phyloP scores from a whole-genome alignment of 2,329 filamentous ascomycete genomes.

The Colletotrichum chlorophyti region DNA sequence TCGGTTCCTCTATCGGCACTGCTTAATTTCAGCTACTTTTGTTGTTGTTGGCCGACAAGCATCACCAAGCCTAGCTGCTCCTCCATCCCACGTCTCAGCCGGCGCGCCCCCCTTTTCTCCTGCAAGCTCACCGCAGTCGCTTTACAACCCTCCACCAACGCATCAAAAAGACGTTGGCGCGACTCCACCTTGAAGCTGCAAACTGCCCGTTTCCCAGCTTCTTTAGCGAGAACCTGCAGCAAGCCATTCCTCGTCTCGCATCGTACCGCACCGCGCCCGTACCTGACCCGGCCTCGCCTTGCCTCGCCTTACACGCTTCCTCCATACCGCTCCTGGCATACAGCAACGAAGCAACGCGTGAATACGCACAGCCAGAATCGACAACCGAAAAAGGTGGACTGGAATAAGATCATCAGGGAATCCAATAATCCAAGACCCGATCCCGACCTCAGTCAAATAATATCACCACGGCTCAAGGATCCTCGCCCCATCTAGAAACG shows the following conservation, averaged over 20 bases:
- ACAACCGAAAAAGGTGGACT: not conserved
- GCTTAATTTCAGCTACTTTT: not conserved
- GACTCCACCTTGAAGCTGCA: constrained; percentile 23
- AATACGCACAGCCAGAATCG: no score
- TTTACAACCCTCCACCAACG: constrained; percentile 2
- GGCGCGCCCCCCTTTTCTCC: constrained; percentile 15
- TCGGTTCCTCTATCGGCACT: not conserved
- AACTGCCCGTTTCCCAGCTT: constrained; percentile 16
- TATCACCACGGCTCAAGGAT: constrained; percentile 13
- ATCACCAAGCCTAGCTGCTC: constrained; percentile 2
- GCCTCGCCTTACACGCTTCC: not conserved
- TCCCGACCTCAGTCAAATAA: constrained; percentile 21
- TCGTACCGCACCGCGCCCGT: not conserved
- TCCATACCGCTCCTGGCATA: constrained; percentile 5
- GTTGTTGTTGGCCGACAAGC: not conserved
- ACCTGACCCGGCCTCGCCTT: not conserved
- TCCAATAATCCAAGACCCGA: constrained; percentile 25
- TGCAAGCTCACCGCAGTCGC: constrained; percentile 25
- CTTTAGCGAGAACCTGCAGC: constrained; percentile 25
- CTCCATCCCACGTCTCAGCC: not conserved
- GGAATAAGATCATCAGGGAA: not conserved
- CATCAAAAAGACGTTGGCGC: constrained; percentile 1
- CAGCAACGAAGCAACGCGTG: not conserved
- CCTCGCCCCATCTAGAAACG: constrained; percentile 6
- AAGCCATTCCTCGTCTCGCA: constrained; percentile 18